Conservation (phyloP, 352 stramenopile species). For the Phytophthora constricta region DNA sequence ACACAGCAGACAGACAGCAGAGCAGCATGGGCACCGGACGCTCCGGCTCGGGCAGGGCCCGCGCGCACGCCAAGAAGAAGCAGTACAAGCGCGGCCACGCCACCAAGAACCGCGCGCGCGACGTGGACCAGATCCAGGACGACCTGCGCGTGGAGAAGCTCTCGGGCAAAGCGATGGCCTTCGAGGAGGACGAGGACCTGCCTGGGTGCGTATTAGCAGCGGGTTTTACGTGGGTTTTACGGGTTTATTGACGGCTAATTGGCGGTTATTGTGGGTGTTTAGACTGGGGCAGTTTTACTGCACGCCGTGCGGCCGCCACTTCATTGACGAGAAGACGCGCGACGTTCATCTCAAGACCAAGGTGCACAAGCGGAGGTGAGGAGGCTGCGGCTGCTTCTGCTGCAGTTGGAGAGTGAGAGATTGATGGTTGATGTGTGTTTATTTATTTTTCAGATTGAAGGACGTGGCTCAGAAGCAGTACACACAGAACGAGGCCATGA, state of each 20-base stretch:
- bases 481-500: slow-evolving; percentile 84
- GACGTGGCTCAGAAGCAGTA: slow-evolving; percentile 92
- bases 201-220: slow-evolving; percentile 79
- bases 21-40: slow-evolving; percentile 46
- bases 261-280: slow-evolving; percentile 4
- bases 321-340: slow-evolving; percentile 82
- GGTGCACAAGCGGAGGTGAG: slow-evolving; percentile 85
- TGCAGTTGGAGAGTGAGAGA: neutral
- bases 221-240: too few relatives aligned
- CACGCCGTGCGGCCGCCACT: slow-evolving; percentile 86
- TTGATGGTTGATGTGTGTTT: neutral
- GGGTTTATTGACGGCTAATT: too few relatives aligned
- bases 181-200: slow-evolving; percentile 87
- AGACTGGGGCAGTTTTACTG: slow-evolving; percentile 90
- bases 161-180: slow-evolving; percentile 63
- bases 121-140: slow-evolving; percentile 91
- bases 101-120: slow-evolving; percentile 80
- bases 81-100: slow-evolving; percentile 86
- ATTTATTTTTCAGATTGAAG: slow-evolving; percentile 87
- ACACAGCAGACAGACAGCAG: slow-evolving; percentile 18
- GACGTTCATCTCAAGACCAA: slow-evolving; percentile 85
- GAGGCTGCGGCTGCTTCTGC: too few relatives aligned
- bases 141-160: slow-evolving; percentile 71
- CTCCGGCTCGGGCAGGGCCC: slow-evolving; percentile 61
- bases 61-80: slow-evolving; percentile 86